phyloP scores from a whole-genome alignment of 1,139 yeast genomes.

The Eremothecium coryli region DNA sequence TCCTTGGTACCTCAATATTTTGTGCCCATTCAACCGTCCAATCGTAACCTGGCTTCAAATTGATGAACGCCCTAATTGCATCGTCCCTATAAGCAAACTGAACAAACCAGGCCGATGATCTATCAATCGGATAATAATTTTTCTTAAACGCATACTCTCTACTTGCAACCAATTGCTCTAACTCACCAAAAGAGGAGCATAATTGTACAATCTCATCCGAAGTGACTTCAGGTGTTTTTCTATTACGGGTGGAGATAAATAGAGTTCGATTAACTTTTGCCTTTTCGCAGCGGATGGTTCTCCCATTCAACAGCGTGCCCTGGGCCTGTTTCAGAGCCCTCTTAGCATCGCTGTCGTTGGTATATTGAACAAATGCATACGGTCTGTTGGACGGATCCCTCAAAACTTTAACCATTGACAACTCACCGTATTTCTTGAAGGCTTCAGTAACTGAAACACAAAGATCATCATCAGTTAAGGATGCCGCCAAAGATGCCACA shows the following conservation, averaged over 20 bases:
- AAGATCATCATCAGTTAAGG: conserved; percentile 58
- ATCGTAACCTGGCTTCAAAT: conserved; percentile 42
- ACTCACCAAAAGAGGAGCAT: conserved; percentile 55
- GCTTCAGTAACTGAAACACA: conserved; percentile 58
- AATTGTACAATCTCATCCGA: conserved; percentile 32
- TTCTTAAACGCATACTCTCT: conserved; percentile 34
- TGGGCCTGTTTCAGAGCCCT: conserved; percentile 63
- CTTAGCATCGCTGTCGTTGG: conserved; percentile 60
- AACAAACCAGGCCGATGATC: conserved; percentile 57
- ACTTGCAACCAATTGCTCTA: conserved; percentile 57
- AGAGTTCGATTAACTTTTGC: conserved; percentile 88
- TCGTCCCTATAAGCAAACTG: conserved; percentile 82
- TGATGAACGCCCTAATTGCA: conserved; percentile 80
- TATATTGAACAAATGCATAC: conserved; percentile 87
- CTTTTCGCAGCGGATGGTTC: conserved; percentile 76
- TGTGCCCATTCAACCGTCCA: conserved; percentile 79
- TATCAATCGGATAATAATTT: conserved; percentile 22
- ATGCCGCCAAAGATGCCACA: conserved; percentile 69
- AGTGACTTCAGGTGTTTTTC: conserved; percentile 13
- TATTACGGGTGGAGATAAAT: conserved; percentile 37
- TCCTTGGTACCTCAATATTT: conserved; percentile 47
- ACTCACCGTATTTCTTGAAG: conserved; percentile 58
- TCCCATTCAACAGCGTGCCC: conserved; percentile 58
- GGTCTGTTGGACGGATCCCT: conserved; percentile 80
- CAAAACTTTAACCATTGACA: conserved; percentile 71